Conservation (phyloP, 345 rosid species). For the Citrus sinensis region DVS_A1.0 CM039163.1:46535001-46535500, state of each 20-base stretch:
- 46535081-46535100: slow-evolving; percentile 27
- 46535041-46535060: neutral
- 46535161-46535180: neutral
- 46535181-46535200: neutral
- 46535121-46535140: too few species aligned
- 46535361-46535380: neutral
- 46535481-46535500: neutral
- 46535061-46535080: slow-evolving; percentile 16
- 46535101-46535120: neutral
- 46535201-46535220: neutral
- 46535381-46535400: neutral
- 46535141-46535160: neutral
- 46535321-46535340: neutral
- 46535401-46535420: neutral
- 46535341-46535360: neutral
- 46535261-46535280: slow-evolving; percentile 33
- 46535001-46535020: slow-evolving; percentile 3
- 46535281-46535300: slow-evolving; percentile 1
- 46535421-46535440: neutral
- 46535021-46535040: neutral
- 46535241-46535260: slow-evolving; percentile 19
- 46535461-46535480: neutral
- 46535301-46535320: neutral
- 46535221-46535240: neutral
- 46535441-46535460: neutral